phyloP scores from a whole-genome alignment of 1,284 basidiomycete species.

The Pyrrhoderma lamaoense region DNA sequence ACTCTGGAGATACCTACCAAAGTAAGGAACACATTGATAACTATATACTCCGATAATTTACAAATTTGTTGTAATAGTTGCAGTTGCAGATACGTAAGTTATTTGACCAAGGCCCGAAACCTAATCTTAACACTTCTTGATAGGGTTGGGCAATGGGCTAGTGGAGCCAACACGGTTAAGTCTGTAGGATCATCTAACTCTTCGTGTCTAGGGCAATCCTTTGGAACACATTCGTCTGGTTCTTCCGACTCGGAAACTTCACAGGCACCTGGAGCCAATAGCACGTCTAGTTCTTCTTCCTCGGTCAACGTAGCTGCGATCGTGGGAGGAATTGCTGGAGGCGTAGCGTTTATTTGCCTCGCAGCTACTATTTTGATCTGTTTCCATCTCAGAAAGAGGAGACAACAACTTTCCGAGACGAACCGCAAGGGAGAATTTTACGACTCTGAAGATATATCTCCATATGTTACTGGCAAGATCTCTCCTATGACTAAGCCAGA shows the following conservation, averaged over 20 bases:
- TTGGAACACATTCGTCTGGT: conserved; percentile 3
- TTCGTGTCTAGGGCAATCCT: conserved; percentile 11
- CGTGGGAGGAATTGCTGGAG: conserved; percentile 8
- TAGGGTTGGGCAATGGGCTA: conserved; percentile 13
- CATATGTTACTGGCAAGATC: conserved; percentile 2
- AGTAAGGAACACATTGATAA: not conserved
- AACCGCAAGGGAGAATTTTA: not conserved
- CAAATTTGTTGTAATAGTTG: conserved; percentile 2
- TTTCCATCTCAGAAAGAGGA: conserved; percentile 9
- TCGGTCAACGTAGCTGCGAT: conserved; percentile 7
- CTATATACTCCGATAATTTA: not conserved
- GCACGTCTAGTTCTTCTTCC: not conserved
- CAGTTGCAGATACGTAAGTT: conserved; percentile 12
- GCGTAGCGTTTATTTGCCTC: not conserved
- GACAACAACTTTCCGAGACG: conserved; percentile 4
- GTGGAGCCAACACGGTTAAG: conserved; percentile 8
- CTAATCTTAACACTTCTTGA: not conserved
- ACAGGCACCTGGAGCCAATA: not conserved
- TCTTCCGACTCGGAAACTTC: conserved; percentile 1
- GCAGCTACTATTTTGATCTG: not conserved
- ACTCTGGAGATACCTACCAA: conserved; percentile 7
- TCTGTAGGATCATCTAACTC: conserved; percentile 12
- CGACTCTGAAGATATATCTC: conserved; percentile 11
- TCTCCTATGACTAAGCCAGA: too few relatives aligned
- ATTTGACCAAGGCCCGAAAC: too few relatives aligned